These are phyloP conservation scores for Leonotis leonurus DNA, from an alignment of 257 asterid species.

Conservation along the genomic window DNA sequence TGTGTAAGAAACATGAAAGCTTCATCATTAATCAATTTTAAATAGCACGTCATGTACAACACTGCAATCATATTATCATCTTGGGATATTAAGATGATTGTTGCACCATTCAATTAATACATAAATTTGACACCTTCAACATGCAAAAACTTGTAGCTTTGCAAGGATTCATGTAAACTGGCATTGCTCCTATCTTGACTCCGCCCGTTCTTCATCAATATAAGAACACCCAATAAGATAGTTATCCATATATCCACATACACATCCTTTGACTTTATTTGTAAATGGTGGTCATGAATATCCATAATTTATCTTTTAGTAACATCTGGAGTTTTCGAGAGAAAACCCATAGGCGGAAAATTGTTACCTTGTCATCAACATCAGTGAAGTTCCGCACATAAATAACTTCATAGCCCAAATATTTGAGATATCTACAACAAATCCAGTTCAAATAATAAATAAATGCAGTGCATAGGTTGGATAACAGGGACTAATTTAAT, in stretches of 20 bases:
- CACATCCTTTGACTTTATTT: neutral
- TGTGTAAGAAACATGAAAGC: neutral
- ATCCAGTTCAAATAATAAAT: neutral
- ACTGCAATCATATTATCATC: neutral
- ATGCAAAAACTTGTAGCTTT: neutral
- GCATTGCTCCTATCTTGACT: neutral
- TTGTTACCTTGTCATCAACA: constrained; percentile 88
- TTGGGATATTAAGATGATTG: neutral
- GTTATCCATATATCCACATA: neutral
- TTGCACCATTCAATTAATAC: neutral
- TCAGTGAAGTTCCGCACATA: constrained; percentile 93
- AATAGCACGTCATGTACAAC: neutral
- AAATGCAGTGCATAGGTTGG: neutral
- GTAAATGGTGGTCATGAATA: neutral
- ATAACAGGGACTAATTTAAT: neutral
- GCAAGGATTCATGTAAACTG: neutral
- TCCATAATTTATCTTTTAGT: neutral
- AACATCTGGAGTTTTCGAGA: neutral
- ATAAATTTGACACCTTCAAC: neutral
- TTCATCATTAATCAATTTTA: neutral
- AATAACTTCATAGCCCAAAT: constrained; percentile 71
- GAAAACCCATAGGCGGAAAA: neutral
- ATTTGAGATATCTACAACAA: constrained; percentile 50
- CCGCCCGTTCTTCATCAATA: neutral
- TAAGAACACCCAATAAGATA: neutral